Base-by-base conservation (phyloP, 2,329 filamentous ascomycete genomes). In the Exophiala alcalophila region DNA sequence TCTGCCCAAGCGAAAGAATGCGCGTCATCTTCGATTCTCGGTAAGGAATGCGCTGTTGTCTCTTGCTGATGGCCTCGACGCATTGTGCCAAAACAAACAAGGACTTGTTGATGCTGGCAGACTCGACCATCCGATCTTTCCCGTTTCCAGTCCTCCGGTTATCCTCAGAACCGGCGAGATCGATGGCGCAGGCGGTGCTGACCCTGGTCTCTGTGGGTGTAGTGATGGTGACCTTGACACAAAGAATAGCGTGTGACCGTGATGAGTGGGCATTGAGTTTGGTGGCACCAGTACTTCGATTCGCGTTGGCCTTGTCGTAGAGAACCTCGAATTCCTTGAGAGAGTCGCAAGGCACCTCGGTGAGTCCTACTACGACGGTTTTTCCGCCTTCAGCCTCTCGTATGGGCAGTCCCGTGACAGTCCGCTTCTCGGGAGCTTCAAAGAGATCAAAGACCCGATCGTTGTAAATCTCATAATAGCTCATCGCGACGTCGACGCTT, bases 391-490 rank as follows among this genome's bases (percentile, higher is more conserved):
- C 90, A 14, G 54, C 52, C 59, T 95, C 89, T 18, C 89, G 78
- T 16, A 95, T 77, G 2, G 86, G 86, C 18, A 95, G 70, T 0
- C 90, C 90, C 0, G 85, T 77, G 2, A 86, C 72, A 0, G 85
- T 89, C 36, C 92, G 84, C 69, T 89, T 94, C 63, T 96, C 90
- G 0, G 83, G 84, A 0, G 88, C 74, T 62, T 95, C 86, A 54
- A 96, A 87, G 21, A 96, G 71, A 62, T 96, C 90, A 59, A 83
- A 95, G 14, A 95, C 89, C 62, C 91, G 91, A 70, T 96, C 90
- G 64, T 94, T 95, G 68, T 96, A 96, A 54, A 96, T 95, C 64
- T 96, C 90, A 68, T 94, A 95, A 68, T 96, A 96, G 19, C 86
- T 90, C 59, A 96, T 75, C 9, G 80, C 74, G 11, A 95, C 86